These are phyloP conservation scores for Aspergillus sp. DNA, from an alignment of 2,329 filamentous ascomycete species.

Conservation along the genomic window DNA sequence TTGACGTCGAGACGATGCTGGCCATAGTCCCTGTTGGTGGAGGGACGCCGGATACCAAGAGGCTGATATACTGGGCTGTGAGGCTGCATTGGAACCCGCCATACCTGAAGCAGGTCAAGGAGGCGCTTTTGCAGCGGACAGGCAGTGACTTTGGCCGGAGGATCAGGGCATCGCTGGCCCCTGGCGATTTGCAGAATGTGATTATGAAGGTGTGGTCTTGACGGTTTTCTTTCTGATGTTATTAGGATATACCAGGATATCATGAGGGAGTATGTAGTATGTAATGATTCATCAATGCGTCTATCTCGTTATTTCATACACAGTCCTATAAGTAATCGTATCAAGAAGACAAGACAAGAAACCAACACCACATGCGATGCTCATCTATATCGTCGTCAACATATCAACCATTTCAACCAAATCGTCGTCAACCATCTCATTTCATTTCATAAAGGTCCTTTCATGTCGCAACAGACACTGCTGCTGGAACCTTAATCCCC, in stretches of 20 bases:
- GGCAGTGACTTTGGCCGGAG: slow-evolving; percentile 6
- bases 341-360: neutral
- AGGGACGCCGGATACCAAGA: slow-evolving; percentile 56
- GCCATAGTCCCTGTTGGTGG: slow-evolving; percentile 72
- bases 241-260: neutral
- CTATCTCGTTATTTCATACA: no score
- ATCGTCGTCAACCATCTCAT: neutral
- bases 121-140: slow-evolving; percentile 40
- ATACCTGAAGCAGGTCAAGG: slow-evolving; percentile 68
- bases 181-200: slow-evolving; percentile 8
- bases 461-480: neutral
- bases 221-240: neutral
- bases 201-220: slow-evolving; percentile 12
- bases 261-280: neutral
- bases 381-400: neutral
- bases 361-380: neutral
- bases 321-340: no score
- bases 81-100: slow-evolving; percentile 73
- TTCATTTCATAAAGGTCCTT: neutral
- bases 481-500: neutral
- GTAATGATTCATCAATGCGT: neutral
- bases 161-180: neutral
- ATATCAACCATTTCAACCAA: neutral
- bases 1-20: slow-evolving; percentile 72
- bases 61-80: slow-evolving; percentile 37